Conservation (phyloP, 2,329 filamentous ascomycete genomes). For the Cladosporium sp. region DNA sequence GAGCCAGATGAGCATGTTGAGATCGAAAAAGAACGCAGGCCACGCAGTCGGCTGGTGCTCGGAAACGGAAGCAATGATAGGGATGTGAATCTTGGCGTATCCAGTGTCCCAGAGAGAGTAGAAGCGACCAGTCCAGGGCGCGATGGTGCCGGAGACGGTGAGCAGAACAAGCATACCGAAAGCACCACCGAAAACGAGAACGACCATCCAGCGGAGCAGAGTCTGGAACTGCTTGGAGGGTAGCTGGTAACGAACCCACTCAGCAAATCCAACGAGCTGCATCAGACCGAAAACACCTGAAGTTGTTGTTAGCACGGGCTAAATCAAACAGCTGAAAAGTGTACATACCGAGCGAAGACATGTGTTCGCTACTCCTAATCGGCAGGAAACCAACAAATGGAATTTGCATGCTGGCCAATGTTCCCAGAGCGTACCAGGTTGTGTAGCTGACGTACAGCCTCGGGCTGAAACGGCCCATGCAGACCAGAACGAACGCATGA, state of each 20-base stretch:
- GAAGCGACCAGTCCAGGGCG: conserved; percentile 96
- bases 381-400: conserved; percentile 97
- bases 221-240: conserved; percentile 92
- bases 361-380: conserved; percentile 95
- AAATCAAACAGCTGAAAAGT: not conserved
- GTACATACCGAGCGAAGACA: conserved; percentile 80
- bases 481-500: conserved; percentile 87
- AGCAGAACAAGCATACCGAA: conserved; percentile 72
- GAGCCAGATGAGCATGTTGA: conserved; percentile 97
- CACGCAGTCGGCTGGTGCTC: conserved; percentile 98
- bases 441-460: conserved; percentile 94
- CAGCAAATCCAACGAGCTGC: conserved; percentile 86
- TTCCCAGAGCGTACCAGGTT: conserved; percentile 96
- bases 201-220: conserved; percentile 71
- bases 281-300: conserved; percentile 90
- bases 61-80: conserved; percentile 98
- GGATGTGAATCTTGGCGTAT: conserved; percentile 98
- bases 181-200: conserved; percentile 67
- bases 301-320: not conserved
- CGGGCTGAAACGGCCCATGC: conserved; percentile 94
- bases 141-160: conserved; percentile 84
- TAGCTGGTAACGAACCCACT: conserved; percentile 83
- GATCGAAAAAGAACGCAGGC: conserved; percentile 98
- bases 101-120: conserved; percentile 99
- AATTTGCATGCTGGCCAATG: conserved; percentile 97